Conservation (phyloP, 345 rosid genomes). For the Acer campestre region DNA sequence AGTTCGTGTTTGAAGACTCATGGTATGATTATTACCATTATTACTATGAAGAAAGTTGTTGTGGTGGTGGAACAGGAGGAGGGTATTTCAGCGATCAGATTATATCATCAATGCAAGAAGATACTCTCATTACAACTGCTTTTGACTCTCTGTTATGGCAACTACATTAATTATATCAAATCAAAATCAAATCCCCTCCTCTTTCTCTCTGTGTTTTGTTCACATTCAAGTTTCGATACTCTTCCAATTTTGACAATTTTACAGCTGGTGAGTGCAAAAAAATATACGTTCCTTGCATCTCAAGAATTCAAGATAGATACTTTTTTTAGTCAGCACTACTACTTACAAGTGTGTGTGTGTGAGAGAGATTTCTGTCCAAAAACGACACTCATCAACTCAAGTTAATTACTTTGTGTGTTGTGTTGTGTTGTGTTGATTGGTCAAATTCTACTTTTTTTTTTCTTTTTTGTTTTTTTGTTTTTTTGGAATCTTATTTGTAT, state of each 20-base stretch:
- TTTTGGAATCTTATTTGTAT: no score
- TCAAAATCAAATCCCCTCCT: not conserved
- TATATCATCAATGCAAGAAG: slow-evolving; percentile 40
- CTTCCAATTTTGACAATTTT: not conserved
- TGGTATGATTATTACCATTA: slow-evolving; percentile 37
- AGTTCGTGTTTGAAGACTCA: slow-evolving; percentile 63
- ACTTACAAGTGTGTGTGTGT: not conserved
- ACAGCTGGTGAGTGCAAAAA: not conserved
- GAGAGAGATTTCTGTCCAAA: not conserved
- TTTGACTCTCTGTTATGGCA: slow-evolving; percentile 50
- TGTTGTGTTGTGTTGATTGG: not conserved
- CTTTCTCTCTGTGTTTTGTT: not conserved
- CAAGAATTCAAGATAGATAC: not conserved
- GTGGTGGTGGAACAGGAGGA: slow-evolving; percentile 24
- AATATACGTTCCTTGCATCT: slow-evolving; percentile 3
- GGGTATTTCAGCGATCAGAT: slow-evolving; percentile 46
- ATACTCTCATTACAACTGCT: slow-evolving; percentile 25
- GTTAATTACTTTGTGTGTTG: not conserved
- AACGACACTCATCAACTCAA: not conserved
- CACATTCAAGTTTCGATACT: not conserved
- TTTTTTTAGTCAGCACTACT: no score
- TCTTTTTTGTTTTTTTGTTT: no score
- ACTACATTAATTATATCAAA: slow-evolving; percentile 30
- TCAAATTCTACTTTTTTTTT: not conserved
- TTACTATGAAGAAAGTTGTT: slow-evolving; percentile 34